phyloP scores from a whole-genome alignment of 352 stramenopile genomes.

The Pythium guiyangense region DNA sequence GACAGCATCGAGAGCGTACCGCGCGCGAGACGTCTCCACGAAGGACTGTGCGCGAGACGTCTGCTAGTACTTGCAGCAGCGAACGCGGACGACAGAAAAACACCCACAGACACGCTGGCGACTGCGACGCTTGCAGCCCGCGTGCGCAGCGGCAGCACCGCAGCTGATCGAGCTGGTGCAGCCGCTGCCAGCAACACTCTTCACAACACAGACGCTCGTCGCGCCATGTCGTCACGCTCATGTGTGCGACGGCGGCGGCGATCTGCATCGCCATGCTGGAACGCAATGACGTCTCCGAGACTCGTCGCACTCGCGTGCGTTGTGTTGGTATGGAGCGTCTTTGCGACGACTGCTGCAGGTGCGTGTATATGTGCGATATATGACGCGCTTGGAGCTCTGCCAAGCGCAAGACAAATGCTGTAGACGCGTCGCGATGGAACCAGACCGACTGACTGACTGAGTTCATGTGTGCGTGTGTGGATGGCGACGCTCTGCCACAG shows the following conservation, averaged over 20 bases:
- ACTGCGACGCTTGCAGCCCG: constrained; percentile 5
- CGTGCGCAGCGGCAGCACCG: constrained; percentile 3
- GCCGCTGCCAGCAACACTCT: no score
- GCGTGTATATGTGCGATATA: no score
- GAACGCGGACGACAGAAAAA: neutral
- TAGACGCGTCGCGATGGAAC: neutral
- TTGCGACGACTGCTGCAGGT: constrained; percentile 2
- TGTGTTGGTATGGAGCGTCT: neutral
- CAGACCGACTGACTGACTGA: no score
- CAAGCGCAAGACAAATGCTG: no score
- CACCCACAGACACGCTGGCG: constrained; percentile 8
- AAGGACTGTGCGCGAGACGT: neutral
- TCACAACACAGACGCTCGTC: no score
- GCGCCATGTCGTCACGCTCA: no score
- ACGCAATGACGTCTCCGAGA: neutral
- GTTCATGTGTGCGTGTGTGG: neutral
- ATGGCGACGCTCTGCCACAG: neutral
- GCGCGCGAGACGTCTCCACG: neutral
- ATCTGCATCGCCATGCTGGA: neutral
- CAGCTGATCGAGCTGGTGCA: neutral
- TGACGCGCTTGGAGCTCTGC: no score
- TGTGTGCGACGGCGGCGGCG: neutral
- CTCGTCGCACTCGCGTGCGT: neutral
- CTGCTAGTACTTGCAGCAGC: neutral
- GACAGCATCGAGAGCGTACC: no score